Base-by-base conservation (phyloP, 2,329 filamentous ascomycete species). In the Cordyceps pruinosa region DNA sequence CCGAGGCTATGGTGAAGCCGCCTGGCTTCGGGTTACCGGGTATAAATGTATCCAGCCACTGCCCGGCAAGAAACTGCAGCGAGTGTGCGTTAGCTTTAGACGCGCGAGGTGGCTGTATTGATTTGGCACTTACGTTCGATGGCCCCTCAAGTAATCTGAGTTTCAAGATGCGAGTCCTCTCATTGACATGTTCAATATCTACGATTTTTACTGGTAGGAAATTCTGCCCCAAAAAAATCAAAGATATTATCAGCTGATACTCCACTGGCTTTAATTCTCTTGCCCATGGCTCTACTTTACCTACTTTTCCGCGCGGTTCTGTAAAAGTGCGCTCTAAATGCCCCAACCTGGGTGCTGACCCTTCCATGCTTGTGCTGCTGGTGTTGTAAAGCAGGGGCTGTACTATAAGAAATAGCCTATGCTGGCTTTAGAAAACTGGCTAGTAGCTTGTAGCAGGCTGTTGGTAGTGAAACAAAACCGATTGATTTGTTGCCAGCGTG, bases 1-100 rank as follows among this genome's bases (percentile, higher is more conserved):
- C 75, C 1, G 89, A 94, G 7, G 90, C 93, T 61, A 96, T 88
- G 42, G 90, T 96, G 75, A 96, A 96, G 58, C 91, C 91, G 34
- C 91, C 91, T 4, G 89, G 85, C 68, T 87, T 84, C 44, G 79
- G 65, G 45, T 89, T 73, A 37, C 75, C 76, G 1, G 91, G 90
- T 54, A 90, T 81, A 68, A 88, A 86, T 7, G 90, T 85, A 69
- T 96, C 91, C 57, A 96, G 79, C 89, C 90, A 96, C 76, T 96
- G 91, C 55, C 91, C 91, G 5, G 91, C 84, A 6, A 85, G 77
- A 72, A 94, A 95, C 79, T 88, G 13, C 8, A 7, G 12, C 25
- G 5, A 13, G 3, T 12, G 23, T 32, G 9, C 7, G 17, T 55
- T 35, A 56, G 32, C 8, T 25, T 9, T 34, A n/a, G 13, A 25